Percentiles rank a stretch among this genome's conserved stretches.
phyloP scores from a whole-genome alignment of 495 filamentous ascomycete genomes.

The Annulohypoxylon nitens region DNA sequence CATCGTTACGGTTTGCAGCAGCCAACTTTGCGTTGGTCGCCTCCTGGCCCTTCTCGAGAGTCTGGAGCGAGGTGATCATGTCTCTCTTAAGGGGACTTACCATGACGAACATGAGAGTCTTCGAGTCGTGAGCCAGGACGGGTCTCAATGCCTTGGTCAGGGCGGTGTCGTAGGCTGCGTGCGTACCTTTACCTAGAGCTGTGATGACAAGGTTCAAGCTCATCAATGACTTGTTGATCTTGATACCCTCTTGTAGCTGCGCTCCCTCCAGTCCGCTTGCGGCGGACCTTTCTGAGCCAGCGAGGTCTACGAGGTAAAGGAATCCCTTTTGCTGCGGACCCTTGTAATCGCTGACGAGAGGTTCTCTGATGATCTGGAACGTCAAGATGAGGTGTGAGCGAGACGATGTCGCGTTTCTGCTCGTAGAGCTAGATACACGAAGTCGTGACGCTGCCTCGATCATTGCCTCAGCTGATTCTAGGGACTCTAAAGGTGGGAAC shows the following conservation, averaged over 20 bases:
- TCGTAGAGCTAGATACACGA: conserved; percentile 65
- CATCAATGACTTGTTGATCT: conserved; percentile 90
- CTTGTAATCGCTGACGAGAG: background rate
- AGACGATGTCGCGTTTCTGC: conserved; percentile 89
- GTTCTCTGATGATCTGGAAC: conserved; percentile 69
- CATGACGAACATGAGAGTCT: conserved; percentile 99
- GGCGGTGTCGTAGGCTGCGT: conserved; percentile 93
- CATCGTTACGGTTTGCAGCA: background rate
- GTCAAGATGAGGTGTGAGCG: conserved; percentile 97
- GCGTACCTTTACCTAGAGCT: conserved; percentile 82
- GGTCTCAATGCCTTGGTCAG: conserved; percentile 93
- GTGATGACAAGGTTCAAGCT: conserved; percentile 95
- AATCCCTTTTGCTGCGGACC: conserved; percentile 69
- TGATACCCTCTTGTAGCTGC: conserved; percentile 89
- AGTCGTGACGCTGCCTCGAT: conserved; percentile 5
- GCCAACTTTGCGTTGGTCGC: conserved; percentile 35
- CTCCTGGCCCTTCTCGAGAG: conserved; percentile 40
- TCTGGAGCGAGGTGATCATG: conserved; percentile 56
- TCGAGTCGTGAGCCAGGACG: conserved; percentile 90
- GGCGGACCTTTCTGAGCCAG: conserved; percentile 89
- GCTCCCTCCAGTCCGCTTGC: conserved; percentile 76
- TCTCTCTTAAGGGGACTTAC: conserved; percentile 88
- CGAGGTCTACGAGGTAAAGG: conserved; percentile 92
- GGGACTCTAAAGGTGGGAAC: background rate
- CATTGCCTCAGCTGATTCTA: conserved; percentile 12